Percentiles rank a stretch among this genome's conserved stretches.
Evolutionary conservation across 306 rosid genomes (phyloP).

Genomic region (apple (Malus domestica)): ASM211411v1 NC_041797.1:5366501-5367000

Average conservation of each 20-base stretch:
- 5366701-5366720: too few relatives aligned
- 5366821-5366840: not conserved
- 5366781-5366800: not conserved
- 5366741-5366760: too few relatives aligned
- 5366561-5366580: not conserved
- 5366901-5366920: too few relatives aligned
- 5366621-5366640: not conserved
- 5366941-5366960: not conserved
- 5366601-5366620: not conserved
- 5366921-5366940: not conserved
- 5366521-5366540: too few relatives aligned
- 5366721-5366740: too few relatives aligned
- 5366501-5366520: not conserved
- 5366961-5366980: not conserved
- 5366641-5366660: too few relatives aligned
- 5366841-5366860: not conserved
- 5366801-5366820: not conserved
- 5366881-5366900: too few relatives aligned
- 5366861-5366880: too few relatives aligned
- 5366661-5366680: too few relatives aligned
- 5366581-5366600: not conserved
- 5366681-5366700: too few relatives aligned
- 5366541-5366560: not conserved
- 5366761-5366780: too few relatives aligned
- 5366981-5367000: slow-evolving; percentile 4